These are phyloP conservation scores for Talaromyces borbonicus DNA, from an alignment of 495 filamentous ascomycete species.

Conservation along the genomic window DNA sequence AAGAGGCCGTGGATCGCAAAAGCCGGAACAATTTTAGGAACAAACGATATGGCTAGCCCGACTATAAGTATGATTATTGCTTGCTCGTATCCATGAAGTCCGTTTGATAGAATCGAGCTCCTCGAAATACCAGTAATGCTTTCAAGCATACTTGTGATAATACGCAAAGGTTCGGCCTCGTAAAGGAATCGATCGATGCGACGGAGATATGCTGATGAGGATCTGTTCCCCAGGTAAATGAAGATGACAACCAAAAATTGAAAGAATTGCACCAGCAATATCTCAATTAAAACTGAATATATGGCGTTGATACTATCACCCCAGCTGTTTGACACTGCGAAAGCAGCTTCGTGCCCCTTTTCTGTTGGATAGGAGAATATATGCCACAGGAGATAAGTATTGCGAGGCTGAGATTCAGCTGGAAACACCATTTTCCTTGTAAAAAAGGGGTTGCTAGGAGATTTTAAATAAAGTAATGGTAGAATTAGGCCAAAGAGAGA, in stretches of 20 bases:
- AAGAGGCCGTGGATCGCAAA: background rate
- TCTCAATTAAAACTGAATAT: background rate
- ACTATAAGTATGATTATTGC: background rate
- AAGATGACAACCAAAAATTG: background rate
- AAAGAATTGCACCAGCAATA: background rate
- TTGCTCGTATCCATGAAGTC: background rate
- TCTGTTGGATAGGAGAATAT: background rate
- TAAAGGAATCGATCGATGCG: background rate
- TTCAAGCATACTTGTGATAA: background rate
- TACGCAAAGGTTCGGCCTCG: background rate
- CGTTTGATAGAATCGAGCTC: no score
- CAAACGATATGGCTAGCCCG: background rate
- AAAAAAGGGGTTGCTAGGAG: no score
- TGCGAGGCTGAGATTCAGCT: background rate
- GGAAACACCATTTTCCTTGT: background rate
- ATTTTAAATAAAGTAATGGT: no score
- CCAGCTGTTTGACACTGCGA: background rate
- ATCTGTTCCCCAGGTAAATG: background rate
- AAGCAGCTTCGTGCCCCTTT: background rate
- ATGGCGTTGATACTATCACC: background rate
- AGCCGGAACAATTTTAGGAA: background rate
- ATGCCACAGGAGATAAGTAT: background rate
- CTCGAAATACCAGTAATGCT: no score
- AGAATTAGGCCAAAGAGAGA: no score
- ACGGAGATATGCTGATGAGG: background rate